Evolutionary conservation across 2,329 filamentous ascomycete genomes (phyloP).

Genomic region (Epichloe coenophiala): DNA sequence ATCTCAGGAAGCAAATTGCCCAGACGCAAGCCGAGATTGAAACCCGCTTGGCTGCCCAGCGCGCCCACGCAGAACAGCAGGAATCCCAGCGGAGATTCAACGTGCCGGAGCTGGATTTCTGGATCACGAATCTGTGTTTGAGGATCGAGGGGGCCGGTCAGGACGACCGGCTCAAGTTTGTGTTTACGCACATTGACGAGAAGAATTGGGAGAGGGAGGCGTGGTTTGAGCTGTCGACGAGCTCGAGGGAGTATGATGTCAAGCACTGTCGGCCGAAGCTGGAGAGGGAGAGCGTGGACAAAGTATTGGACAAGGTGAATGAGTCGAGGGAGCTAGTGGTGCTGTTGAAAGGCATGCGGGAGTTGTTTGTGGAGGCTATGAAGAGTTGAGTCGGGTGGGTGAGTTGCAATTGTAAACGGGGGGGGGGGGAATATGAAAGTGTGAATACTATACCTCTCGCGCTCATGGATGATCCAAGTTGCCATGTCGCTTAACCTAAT

Average conservation of each 20-base stretch:
- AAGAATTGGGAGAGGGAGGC: constrained; percentile 78
- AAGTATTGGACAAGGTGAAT: constrained; percentile 66
- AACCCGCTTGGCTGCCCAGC: constrained; percentile 54
- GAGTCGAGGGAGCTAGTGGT: constrained; percentile 61
- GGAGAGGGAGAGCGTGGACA: constrained; percentile 63
- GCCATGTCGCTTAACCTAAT: no score
- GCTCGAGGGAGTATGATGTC: constrained; percentile 72
- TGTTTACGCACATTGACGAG: constrained; percentile 78
- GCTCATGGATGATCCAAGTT: not conserved
- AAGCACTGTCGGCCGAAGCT: constrained; percentile 70
- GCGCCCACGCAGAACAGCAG: constrained; percentile 57
- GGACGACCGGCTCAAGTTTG: constrained; percentile 77
- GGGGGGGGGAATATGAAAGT: not conserved
- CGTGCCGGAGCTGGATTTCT: constrained; percentile 86
- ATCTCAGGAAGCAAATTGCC: constrained; percentile 46
- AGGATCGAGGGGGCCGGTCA: constrained; percentile 79
- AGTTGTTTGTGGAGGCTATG: constrained; percentile 58
- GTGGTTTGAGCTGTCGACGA: constrained; percentile 83
- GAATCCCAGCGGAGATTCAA: constrained; percentile 81
- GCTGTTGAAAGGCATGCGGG: constrained; percentile 71
- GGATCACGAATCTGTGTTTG: constrained; percentile 82
- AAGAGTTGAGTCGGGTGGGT: constrained; percentile 27
- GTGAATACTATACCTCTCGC: no score
- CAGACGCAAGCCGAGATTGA: constrained; percentile 60
- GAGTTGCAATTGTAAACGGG: no score